Evolutionary conservation across 768 basidiomycete species (phyloP).

Genomic region (Sporobolomyces phaffii): DNA sequence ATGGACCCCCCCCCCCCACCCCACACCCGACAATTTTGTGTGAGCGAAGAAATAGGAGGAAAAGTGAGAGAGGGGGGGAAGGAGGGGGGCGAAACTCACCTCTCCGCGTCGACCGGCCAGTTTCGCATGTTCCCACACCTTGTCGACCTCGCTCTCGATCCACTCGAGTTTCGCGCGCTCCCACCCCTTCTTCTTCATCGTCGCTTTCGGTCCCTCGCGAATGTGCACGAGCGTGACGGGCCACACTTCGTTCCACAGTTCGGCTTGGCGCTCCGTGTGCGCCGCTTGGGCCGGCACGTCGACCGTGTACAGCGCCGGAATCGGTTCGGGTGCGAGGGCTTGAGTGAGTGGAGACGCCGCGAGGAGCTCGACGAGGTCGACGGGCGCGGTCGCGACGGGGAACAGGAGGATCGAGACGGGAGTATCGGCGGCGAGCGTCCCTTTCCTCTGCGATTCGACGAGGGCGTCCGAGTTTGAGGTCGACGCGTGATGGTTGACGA

Average conservation of each 20-base stretch:
- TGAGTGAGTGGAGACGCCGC: constrained; percentile 1
- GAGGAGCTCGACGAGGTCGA: constrained; percentile 19
- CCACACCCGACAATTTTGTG: no score
- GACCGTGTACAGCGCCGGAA: constrained; percentile 44
- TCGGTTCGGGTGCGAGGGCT: not conserved
- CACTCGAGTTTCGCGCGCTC: constrained; percentile 55
- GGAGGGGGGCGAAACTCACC: constrained; percentile 59
- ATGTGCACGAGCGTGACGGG: constrained; percentile 62
- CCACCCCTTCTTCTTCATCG: constrained; percentile 60
- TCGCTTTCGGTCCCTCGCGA: constrained; percentile 45
- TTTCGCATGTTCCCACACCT: constrained; percentile 54
- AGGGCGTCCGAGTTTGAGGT: not conserved
- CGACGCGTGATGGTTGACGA: not conserved
- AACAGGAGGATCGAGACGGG: constrained; percentile 31
- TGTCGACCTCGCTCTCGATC: constrained; percentile 65
- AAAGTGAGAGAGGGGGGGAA: not conserved
- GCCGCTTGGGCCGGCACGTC: constrained; percentile 57
- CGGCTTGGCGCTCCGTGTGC: constrained; percentile 48
- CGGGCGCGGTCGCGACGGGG: constrained; percentile 16
- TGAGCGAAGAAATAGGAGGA: not conserved
- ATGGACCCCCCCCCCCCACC: not conserved
- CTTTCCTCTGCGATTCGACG: not conserved
- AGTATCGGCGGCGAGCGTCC: not conserved
- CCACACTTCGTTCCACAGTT: constrained; percentile 57
- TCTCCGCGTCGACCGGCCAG: constrained; percentile 56